Conservation (phyloP, 352 stramenopile species). For the Phytophthora syringae region DNA sequence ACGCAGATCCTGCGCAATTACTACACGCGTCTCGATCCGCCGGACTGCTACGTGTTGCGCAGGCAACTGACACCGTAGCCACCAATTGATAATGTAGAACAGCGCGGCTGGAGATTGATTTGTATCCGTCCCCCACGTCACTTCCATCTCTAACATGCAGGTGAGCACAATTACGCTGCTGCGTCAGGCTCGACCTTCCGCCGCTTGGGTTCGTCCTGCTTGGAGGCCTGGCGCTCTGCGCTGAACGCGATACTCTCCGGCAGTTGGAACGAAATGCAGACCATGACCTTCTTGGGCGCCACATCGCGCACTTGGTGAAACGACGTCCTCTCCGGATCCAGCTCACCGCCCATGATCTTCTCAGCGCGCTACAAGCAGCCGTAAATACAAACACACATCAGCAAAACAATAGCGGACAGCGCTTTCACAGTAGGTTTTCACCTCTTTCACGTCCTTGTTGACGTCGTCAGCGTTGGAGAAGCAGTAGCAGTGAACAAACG, state of each 20-base stretch:
- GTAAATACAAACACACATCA: constrained; percentile 15
- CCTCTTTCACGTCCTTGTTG: constrained; percentile 73
- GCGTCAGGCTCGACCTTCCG: constrained; percentile 45
- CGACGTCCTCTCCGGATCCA: constrained; percentile 56
- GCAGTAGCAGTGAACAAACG: constrained; percentile 95
- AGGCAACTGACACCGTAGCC: constrained; percentile 54
- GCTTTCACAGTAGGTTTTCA: constrained; percentile 17
- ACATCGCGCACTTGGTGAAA: constrained; percentile 95
- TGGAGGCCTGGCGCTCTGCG: constrained; percentile 43
- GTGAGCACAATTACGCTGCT: constrained; percentile 9
- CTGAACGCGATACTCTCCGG: constrained; percentile 77
- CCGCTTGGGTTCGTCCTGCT: constrained; percentile 55
- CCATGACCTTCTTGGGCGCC: constrained; percentile 97
- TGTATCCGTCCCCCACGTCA: not conserved
- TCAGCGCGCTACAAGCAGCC: constrained; percentile 61
- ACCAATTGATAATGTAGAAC: too few species aligned
- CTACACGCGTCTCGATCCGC: constrained; percentile 94
- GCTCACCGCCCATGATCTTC: constrained; percentile 59
- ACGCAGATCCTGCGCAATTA: constrained; percentile 93
- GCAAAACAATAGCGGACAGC: not conserved
- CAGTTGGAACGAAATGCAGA: constrained; percentile 96
- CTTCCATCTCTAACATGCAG: constrained; percentile 19
- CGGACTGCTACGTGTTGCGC: constrained; percentile 93
- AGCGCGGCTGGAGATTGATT: constrained; percentile 13
- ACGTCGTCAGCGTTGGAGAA: constrained; percentile 90